Evolutionary conservation across 2,329 filamentous ascomycete genomes (phyloP), one percentile per base, ranked within the genome.

Genomic region (Pseudogymnoascus sp.): DNA sequence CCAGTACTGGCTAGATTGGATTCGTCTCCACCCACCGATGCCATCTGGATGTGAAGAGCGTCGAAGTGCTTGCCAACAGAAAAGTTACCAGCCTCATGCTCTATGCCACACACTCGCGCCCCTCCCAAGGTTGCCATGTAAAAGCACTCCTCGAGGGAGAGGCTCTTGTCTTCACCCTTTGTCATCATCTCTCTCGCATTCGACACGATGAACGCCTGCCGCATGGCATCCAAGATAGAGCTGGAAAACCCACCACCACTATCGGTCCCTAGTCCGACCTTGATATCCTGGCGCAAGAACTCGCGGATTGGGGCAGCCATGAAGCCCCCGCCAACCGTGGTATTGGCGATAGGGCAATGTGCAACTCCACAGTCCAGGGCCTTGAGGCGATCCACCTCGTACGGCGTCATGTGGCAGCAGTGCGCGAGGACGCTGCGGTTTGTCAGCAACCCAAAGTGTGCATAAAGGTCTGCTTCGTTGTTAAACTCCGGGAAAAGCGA

Each of bases 31-130:
- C 95, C 90, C 0, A 96, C 89, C 48, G 87, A 55, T 33, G 48
- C 48, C 48, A 55, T 85, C 0, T 86, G 86, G 45, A 97, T 79
- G 68, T 95, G 79, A 79, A 96, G 89, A 64, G 89, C 91, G 78
- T 97, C 93, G 82, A 87, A 97, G 65, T 89, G 82, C 86, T 87
- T 93, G 0, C 92, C 93, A 0, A 87, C 81, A 67, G 90, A 88
- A 71, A 97, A 97, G 0, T 80, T 86, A 3, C 93, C 93, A 5
- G 96, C 80, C 62, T 78, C 81, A 8, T 82, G 79, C 58, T 81
- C 81, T 64, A 97, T 77, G 1, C 90, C 55, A 37, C 64, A 64
- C 15, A 79, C 79, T 62, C 71, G 73, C 1, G 80, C 79, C 1
- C 78, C 79, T 52, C 78, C 76, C 64, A 82, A 77, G 0, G 80